phyloP scores from a whole-genome alignment of 345 rosid genomes.

The Lagerstroemia speciosa region DNA sequence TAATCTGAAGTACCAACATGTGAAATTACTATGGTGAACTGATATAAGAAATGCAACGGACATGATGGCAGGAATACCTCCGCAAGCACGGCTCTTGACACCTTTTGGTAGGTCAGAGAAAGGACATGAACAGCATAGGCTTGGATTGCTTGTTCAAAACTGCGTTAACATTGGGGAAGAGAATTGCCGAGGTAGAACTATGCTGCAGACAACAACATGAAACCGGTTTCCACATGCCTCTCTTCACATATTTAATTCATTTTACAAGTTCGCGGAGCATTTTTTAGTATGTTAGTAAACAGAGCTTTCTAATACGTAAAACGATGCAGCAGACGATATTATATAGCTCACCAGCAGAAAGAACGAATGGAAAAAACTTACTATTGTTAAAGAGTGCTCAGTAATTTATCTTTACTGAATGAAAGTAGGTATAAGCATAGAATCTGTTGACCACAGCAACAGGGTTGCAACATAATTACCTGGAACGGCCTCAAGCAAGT shows the following conservation, averaged over 20 bases:
- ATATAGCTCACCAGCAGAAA: background rate
- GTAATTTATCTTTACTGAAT: background rate
- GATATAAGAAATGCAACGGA: background rate
- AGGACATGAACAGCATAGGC: constrained; percentile 76
- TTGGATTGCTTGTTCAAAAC: constrained; percentile 93
- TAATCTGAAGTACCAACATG: background rate
- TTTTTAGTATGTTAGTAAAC: background rate
- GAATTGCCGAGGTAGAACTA: background rate
- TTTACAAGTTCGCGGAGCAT: background rate
- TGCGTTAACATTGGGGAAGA: constrained; percentile 24
- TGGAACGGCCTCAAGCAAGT: constrained; percentile 80
- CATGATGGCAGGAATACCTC: constrained; percentile 49
- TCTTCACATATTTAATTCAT: background rate
- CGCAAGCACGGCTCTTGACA: constrained; percentile 74
- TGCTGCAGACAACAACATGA: background rate
- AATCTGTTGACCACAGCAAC: background rate
- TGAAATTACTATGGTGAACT: background rate
- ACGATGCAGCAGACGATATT: background rate
- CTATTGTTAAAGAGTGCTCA: background rate
- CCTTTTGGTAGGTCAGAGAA: constrained; percentile 84
- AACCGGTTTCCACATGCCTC: background rate
- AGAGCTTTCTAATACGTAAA: background rate
- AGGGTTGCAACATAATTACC: constrained; percentile 28
- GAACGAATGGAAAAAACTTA: background rate
- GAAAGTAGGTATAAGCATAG: too few species aligned